phyloP scores from a whole-genome alignment of 371 early-diverging fungal genomes.

The Lichtheimia ramosa region DNA sequence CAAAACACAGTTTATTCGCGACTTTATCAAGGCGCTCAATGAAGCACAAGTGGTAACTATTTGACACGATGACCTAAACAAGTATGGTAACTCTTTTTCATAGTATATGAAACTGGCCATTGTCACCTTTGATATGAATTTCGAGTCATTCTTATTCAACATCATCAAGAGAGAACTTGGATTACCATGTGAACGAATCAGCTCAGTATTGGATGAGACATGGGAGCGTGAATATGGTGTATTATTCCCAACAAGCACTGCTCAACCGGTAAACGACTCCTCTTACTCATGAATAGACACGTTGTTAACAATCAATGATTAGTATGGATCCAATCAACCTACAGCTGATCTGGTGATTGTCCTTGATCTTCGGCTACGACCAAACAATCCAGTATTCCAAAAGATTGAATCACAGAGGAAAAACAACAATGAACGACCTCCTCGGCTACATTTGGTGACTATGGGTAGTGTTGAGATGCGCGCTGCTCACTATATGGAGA shows the following conservation, averaged over 20 bases:
- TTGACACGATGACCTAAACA: neutral
- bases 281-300: too few relatives aligned
- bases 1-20: constrained; percentile 3
- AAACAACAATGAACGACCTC: neutral
- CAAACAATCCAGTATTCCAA: constrained; percentile 2
- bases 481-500: constrained; percentile 1
- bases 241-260: neutral
- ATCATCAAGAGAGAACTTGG: constrained; percentile 1
- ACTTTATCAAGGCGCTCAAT: neutral
- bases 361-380: constrained; percentile 9
- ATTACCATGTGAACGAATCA: constrained; percentile 11
- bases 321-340: neutral
- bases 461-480: constrained; percentile 11
- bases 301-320: neutral
- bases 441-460: constrained; percentile 4
- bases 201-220: constrained; percentile 9
- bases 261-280: neutral
- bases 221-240: constrained; percentile 17
- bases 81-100: neutral
- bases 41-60: neutral
- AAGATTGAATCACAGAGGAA: neutral
- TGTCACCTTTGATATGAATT: constrained; percentile 10
- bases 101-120: constrained; percentile 4
- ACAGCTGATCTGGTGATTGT: constrained; percentile 11
- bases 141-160: constrained; percentile 5